Base-by-base conservation (phyloP, 129 eudicot genomes). In the Arctium minus region DNA sequence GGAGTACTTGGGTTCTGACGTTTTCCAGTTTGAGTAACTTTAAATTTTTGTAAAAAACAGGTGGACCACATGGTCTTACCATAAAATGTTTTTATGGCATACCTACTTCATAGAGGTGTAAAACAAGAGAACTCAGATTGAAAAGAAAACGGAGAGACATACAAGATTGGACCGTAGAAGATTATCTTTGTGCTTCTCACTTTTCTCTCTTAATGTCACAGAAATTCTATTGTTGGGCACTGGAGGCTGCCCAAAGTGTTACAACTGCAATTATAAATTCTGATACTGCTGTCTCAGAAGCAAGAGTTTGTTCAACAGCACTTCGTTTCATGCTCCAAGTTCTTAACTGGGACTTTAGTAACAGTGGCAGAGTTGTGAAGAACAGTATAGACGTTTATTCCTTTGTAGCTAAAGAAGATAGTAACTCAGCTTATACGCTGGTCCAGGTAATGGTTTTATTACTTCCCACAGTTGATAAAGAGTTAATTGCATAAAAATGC, bases 241-340 rank as follows among this genome's bases (percentile, higher is more conserved):
- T 89, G 85, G 94, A 88, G 85, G 98, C 96, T 84, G 97, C 99
- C 80, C 82, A 88, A 68, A 86, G 90, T 82, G 92, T 89, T 67
- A 86, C 99, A 64, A 76, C 82, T 83, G 91, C 64, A 89, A 90
- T 96, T 83, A 75, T 88, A 62, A 89, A 84, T 86, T 92, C 98
- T 29, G 87, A 86, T 74, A 81, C 94, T 29, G 94, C 88, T 79
- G 83, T 88, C 44, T 92, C 92, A 35, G 98, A 93, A 86, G 99
- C 78, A 68, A 96, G 87, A 84, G 94, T 93, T 80, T 96, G 99
- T 89, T 80, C 98, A 74, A 88, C 88, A 8, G 94, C 98, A 22
- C 80, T 96, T 76, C 97, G 96, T 80, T 83, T 96, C 69, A 96
- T 96, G 99, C 95, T 91, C 74, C 99, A 96, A 85, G 86, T 93